phyloP scores from a whole-genome alignment of 2,329 filamentous ascomycete species.

The Orbilia oligospora region DNA sequence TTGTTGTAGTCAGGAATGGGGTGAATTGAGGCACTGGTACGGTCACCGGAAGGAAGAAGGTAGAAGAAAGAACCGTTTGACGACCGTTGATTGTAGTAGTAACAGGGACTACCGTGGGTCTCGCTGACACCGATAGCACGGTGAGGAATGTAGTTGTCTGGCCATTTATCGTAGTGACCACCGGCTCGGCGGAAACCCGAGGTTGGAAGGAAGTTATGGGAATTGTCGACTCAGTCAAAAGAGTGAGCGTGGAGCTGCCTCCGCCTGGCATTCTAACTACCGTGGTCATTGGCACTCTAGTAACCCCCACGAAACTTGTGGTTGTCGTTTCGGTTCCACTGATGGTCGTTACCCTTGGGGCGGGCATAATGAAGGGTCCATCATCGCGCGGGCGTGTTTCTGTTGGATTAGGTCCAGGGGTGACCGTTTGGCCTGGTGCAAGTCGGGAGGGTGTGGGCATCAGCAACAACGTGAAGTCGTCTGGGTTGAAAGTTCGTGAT shows the following conservation, averaged over 20 bases:
- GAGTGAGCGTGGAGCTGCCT: not conserved
- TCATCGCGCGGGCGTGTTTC: not conserved
- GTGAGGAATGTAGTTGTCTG: slow-evolving; percentile 29
- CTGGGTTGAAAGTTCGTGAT: slow-evolving; percentile 23
- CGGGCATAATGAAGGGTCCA: slow-evolving; percentile 26
- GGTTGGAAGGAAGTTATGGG: slow-evolving; percentile 47
- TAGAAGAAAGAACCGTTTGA: slow-evolving; percentile 42
- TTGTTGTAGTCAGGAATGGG: slow-evolving; percentile 49
- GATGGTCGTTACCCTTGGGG: slow-evolving; percentile 29
- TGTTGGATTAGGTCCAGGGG: slow-evolving; percentile 26
- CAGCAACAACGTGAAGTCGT: slow-evolving; percentile 32
- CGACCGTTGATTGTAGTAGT: slow-evolving; percentile 51
- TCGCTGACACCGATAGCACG: slow-evolving; percentile 31
- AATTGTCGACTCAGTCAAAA: slow-evolving; percentile 40
- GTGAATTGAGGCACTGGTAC: slow-evolving; percentile 41
- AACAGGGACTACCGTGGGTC: slow-evolving; percentile 19
- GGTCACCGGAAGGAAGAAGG: slow-evolving; percentile 42
- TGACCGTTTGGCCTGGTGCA: slow-evolving; percentile 32
- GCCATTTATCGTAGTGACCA: slow-evolving; percentile 52
- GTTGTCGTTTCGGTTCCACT: slow-evolving; percentile 31
- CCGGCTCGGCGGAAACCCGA: slow-evolving; percentile 28
- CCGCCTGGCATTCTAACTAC: slow-evolving; percentile 37
- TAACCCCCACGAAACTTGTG: slow-evolving; percentile 48
- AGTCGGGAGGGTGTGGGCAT: slow-evolving; percentile 1
- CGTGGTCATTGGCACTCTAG: slow-evolving; percentile 40